A percentile compares a stretch with the other conserved stretches of the same genome.
Conservation (phyloP, 192 early-diverging fungal species). For the Cetraspora pellucida region DNA sequence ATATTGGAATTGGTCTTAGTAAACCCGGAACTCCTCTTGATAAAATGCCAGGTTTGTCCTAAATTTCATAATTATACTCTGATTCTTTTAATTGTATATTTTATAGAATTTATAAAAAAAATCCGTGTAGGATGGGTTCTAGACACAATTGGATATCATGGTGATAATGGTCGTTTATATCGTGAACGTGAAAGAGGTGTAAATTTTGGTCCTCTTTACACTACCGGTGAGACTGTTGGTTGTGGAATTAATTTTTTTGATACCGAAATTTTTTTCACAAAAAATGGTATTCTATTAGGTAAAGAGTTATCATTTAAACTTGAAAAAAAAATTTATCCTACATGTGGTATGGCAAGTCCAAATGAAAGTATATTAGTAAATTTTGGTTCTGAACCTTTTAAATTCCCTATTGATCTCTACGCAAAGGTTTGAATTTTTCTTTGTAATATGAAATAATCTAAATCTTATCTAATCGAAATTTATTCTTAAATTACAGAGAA, state of each 20-base stretch:
- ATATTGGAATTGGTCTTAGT: conserved; percentile 86
- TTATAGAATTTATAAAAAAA: background rate
- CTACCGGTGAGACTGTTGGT: conserved; percentile 89
- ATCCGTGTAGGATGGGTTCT: conserved; percentile 78
- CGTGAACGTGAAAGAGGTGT: conserved; percentile 69
- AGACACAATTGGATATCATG: conserved; percentile 93
- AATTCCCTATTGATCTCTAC: conserved; percentile 71
- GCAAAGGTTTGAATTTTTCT: conserved; percentile 46
- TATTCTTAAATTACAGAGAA: background rate
- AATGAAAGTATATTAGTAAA: conserved; percentile 74
- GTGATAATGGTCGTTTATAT: conserved; percentile 89
- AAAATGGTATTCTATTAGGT: conserved; percentile 81
- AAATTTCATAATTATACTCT: background rate
- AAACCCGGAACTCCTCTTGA: conserved; percentile 49
- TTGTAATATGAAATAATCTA: background rate
- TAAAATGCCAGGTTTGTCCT: conserved; percentile 77
- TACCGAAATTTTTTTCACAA: conserved; percentile 82
- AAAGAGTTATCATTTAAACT: background rate
- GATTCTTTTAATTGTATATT: background rate
- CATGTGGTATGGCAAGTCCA: conserved; percentile 69
- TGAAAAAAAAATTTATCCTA: conserved; percentile 58
- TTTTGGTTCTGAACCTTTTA: conserved; percentile 72
- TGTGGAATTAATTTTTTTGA: conserved; percentile 86
- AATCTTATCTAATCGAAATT: background rate
- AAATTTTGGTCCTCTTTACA: conserved; percentile 83